Percentiles rank a stretch among this genome's conserved stretches.
These are phyloP conservation scores for Blastocystis sp. DNA, from an alignment of 352 stramenopile species.

Conservation along the genomic window DNA sequence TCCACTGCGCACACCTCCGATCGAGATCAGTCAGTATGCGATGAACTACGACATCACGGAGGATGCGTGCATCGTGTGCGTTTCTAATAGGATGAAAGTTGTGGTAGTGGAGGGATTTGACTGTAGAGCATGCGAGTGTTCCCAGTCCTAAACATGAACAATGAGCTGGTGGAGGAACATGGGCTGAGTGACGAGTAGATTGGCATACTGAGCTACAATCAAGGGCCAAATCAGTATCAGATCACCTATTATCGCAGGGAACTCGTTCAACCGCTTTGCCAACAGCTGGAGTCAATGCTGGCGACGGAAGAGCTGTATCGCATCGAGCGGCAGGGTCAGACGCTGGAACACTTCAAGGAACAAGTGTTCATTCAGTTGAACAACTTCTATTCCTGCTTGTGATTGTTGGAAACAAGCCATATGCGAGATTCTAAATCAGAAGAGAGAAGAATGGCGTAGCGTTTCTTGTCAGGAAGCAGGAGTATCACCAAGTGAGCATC, in stretches of 20 bases:
- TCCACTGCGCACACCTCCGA: background rate
- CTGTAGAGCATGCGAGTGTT: background rate
- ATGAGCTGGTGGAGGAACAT: background rate
- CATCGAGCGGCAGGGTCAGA: background rate
- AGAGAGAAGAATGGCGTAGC: background rate
- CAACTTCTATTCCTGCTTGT: background rate
- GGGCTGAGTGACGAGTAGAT: background rate
- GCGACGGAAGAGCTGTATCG: background rate
- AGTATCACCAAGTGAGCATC: background rate
- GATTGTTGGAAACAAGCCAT: background rate
- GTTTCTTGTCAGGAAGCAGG: background rate
- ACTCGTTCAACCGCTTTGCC: background rate
- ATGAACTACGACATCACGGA: background rate
- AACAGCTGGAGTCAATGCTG: background rate
- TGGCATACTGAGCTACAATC: background rate
- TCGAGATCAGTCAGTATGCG: background rate
- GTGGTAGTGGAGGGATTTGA: background rate
- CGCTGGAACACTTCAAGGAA: background rate
- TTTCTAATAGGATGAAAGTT: background rate
- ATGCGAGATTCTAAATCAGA: constrained; percentile 15
- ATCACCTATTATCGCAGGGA: background rate
- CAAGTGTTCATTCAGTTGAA: background rate
- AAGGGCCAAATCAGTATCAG: background rate
- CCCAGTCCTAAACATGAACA: background rate
- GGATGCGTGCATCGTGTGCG: background rate